A percentile compares a stretch with the other conserved stretches of the same genome.
Conservation (phyloP, 176 grass and related monocot species). For the Musa troglodytarum region DNA sequence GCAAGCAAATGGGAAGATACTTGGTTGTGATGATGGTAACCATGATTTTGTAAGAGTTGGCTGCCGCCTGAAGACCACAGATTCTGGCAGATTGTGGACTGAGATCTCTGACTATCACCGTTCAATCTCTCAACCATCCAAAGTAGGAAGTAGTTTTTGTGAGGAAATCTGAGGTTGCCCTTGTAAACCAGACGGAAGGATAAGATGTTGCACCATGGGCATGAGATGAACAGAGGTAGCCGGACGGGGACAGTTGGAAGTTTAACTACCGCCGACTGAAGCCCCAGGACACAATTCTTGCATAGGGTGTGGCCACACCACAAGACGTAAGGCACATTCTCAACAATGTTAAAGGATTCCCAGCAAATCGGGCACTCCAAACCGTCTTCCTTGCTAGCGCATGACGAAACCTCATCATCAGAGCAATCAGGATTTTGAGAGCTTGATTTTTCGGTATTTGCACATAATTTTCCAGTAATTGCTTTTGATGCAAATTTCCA, state of each 20-base stretch:
- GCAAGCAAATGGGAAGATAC: neutral
- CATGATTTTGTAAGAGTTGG: neutral
- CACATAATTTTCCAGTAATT: neutral
- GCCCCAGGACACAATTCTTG: slow-evolving; percentile 6
- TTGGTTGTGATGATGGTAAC: neutral
- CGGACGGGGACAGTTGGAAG: neutral
- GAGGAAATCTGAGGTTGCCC: slow-evolving; percentile 3
- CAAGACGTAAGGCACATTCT: slow-evolving; percentile 11
- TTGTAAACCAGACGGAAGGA: slow-evolving; percentile 8
- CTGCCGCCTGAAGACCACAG: neutral
- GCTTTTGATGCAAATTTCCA: slow-evolving; percentile 1
- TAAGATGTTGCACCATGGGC: slow-evolving; percentile 7
- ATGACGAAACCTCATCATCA: slow-evolving; percentile 11
- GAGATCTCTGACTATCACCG: neutral
- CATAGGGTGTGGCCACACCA: slow-evolving; percentile 8
- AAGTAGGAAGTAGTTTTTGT: slow-evolving; percentile 7
- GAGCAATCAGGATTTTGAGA: neutral
- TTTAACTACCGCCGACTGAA: slow-evolving; percentile 3
- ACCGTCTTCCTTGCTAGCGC: slow-evolving; percentile 6
- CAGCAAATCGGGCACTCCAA: slow-evolving; percentile 4
- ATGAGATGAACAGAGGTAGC: slow-evolving; percentile 10
- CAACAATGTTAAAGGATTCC: slow-evolving; percentile 9
- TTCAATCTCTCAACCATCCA: slow-evolving; percentile 9
- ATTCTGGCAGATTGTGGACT: neutral
- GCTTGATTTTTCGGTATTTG: neutral